Base-by-base conservation (phyloP, 2,329 filamentous ascomycete genomes). In the Cadophora malorum region DNA sequence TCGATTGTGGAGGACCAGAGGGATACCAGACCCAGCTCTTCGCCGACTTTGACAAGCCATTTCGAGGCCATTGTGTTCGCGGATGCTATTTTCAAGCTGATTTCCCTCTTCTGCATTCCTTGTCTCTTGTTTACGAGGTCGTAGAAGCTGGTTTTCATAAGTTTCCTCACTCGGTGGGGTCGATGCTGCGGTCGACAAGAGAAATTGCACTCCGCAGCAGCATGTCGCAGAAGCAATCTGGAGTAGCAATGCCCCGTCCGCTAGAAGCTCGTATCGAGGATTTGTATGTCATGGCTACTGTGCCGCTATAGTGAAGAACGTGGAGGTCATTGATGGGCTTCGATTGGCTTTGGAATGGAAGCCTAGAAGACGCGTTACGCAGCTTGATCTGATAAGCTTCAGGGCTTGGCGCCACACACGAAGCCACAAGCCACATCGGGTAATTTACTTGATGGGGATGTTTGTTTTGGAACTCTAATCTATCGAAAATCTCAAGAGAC, bases 21-120 rank as follows among this genome's bases (percentile, higher is more conserved):
- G 7, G 83, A 79, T 16, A 78, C 70, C 21, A 86, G 73, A 61
- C 84, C 84, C n/a, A 83, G 72, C 73, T 86, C 83, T 16, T 78
- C 76, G 35, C 79, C 64, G 50, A 67, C 62, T 52, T 70, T 73
- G 23, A 45, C 21, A 16, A 74, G 21, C 33, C 69, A 70, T 59
- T 55, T 68, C n/a, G 67, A 65, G 21, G 71, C 67, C 74, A 76
- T 76, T 61, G 66, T 65, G 47, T 25, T 47, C 45, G 52, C 14
- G 14, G 12, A 25, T 67, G 6, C 5, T n/a, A 9, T 8, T 38
- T 25, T 16, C 19, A 58, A 12, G 6, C 7, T 12, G 23, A 5
- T 35, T 28, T 41, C 21, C 35, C 23, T 19, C 23, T 41, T 10
- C 16, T 59, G 31, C n/a, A 19, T 38, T 55, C 33, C 19, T 9